phyloP scores from a whole-genome alignment of 345 rosid species.

The Hypericum androsaemum region DNA sequence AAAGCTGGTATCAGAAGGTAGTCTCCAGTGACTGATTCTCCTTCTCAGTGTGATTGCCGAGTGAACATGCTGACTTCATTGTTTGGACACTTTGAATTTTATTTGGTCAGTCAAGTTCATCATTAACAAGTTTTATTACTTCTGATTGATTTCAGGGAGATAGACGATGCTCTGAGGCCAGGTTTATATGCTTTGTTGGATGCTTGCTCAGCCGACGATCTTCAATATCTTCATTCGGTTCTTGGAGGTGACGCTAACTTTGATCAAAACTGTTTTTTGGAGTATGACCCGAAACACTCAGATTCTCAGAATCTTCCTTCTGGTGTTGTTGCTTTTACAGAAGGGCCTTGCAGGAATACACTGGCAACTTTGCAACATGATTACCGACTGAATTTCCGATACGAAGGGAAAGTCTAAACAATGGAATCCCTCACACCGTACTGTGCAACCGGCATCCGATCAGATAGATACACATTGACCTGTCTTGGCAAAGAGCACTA shows the following conservation, averaged over 20 bases:
- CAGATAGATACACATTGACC: no score
- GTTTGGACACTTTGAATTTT: neutral
- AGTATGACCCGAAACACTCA: neutral
- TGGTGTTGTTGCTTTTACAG: conserved; percentile 37
- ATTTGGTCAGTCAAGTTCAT: neutral
- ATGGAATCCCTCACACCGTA: no score
- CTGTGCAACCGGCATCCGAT: no score
- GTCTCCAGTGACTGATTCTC: neutral
- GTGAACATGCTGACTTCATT: neutral
- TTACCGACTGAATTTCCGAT: conserved; percentile 66
- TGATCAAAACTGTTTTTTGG: neutral
- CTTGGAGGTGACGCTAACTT: conserved; percentile 57
- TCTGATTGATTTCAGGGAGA: conserved; percentile 47
- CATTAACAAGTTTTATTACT: conserved; percentile 3
- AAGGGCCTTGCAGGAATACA: conserved; percentile 86
- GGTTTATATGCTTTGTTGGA: no score
- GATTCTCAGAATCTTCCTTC: conserved; percentile 2
- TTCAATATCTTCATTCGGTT: conserved; percentile 78
- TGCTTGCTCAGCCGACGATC: conserved; percentile 63
- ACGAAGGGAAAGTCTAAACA: conserved; percentile 70
- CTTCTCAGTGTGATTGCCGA: neutral
- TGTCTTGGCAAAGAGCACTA: no score
- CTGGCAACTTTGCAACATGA: conserved; percentile 66
- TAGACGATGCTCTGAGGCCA: conserved; percentile 86
- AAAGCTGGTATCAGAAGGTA: conserved; percentile 78